These are phyloP conservation scores for Sugiyamaella valdiviana DNA, from an alignment of 805 yeast species.

Conservation along the genomic window DNA sequence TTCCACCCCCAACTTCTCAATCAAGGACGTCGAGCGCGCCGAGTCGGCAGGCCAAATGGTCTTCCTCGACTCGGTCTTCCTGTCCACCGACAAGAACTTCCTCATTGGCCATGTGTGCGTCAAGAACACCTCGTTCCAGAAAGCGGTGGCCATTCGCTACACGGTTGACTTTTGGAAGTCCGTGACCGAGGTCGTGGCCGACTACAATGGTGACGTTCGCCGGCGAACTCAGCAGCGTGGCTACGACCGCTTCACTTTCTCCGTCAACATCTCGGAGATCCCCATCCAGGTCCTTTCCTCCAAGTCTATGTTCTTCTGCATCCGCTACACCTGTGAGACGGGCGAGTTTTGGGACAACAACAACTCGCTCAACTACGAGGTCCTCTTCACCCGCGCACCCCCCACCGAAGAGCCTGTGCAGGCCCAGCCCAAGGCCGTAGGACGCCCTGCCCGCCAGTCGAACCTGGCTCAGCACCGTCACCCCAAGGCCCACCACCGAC, in stretches of 20 bases:
- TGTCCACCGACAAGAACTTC: slow-evolving; percentile 51
- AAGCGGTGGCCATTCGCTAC: slow-evolving; percentile 63
- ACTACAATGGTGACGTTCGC: slow-evolving; percentile 48
- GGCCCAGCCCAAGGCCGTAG: background rate
- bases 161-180: slow-evolving; percentile 77
- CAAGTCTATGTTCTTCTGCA: slow-evolving; percentile 45
- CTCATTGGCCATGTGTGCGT: slow-evolving; percentile 75
- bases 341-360: slow-evolving; percentile 78
- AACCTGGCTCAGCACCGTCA: background rate
- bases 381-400: slow-evolving; percentile 36
- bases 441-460: background rate
- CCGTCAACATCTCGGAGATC: slow-evolving; percentile 38
- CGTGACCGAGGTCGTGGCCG: slow-evolving; percentile 59
- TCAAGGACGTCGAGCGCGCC: slow-evolving; percentile 13
- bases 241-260: slow-evolving; percentile 64
- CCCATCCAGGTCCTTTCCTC: slow-evolving; percentile 27
- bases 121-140: slow-evolving; percentile 62
- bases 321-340: slow-evolving; percentile 45
- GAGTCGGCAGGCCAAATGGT: slow-evolving; percentile 35
- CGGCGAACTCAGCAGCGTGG: slow-evolving; percentile 25
- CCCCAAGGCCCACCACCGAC: slow-evolving; percentile 8
- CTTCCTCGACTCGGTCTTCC: slow-evolving; percentile 57
- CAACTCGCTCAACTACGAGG: slow-evolving; percentile 47
- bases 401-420: background rate
- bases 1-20: slow-evolving; percentile 29